Evolutionary conservation across 176 grass and related monocot genomes (phyloP), one percentile per base, ranked within the genome.

Genomic region (Miscanthus lutarioriparius): DNA sequence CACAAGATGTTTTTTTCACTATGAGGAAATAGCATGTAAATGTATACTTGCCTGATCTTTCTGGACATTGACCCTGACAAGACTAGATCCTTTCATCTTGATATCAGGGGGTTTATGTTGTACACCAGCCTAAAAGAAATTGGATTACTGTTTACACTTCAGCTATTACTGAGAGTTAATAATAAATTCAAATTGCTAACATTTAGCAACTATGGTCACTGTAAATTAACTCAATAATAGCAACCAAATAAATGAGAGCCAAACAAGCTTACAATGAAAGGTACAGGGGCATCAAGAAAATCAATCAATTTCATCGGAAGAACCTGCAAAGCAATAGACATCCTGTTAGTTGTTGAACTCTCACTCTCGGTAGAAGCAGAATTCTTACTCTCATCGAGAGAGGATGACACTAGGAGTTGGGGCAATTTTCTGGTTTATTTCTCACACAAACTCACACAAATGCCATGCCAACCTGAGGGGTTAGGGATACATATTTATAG

Each of bases 261-360:
- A 65, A 67, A 14, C 36, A 49, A 70, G 84, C 96, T 98, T 91
- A 98, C 96, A 92, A 98, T 90, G 84, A 94, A 98, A 85, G 96
- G 96, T 76, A 98, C 96, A 3, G 96, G 96, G 47, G 96, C 96
- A 83, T 98, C 96, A 85, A 98, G 75, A 67, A 98, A 91, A 87
- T 94, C 96, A 54, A 91, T 43, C 96, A 98, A 86, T 88, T 92
- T 98, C 70, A 38, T 89, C 27, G 96, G 96, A 62, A 98, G 79
- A 83, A 98, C 89, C 96, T 98, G 87, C 71, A 94, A 83, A 90
- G 67, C 25, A 80, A 56, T 54, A 82, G 19, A 75, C 16, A 83
- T n/a, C n/a, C n/a, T n/a, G n/a, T n/a, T n/a, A n/a, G n/a, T n/a
- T n/a, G n/a, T n/a, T n/a, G n/a, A n/a, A n/a, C n/a, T n/a, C n/a